Base-by-base conservation (phyloP, 257 asterid species). In the Catharanthus roseus region DNA sequence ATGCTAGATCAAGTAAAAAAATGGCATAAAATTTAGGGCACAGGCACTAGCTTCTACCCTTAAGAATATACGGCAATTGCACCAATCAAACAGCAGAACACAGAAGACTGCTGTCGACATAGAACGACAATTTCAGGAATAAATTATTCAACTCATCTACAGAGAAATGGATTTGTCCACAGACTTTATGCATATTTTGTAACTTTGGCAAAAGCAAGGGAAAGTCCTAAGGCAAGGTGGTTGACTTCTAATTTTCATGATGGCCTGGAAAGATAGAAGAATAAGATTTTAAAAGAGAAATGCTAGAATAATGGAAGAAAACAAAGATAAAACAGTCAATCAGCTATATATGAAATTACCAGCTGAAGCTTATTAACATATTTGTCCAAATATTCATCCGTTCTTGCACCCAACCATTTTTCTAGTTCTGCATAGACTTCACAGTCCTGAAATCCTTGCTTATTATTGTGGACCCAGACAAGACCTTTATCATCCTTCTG, bases 381-480 rank as follows among this genome's bases (percentile, higher is more conserved):
- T 74, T 70, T 78, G 81, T 88, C 95, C 57, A 90, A 51, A 80
- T 90, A 90, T 42, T 68, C 84, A 76, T 90, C 91, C 18, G 82
- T 77, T 74, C 66, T 85, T 67, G 45, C 79, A 61, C 91, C 90
- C 71, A 90, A 79, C 97, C 97, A 90, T 74, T 79, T 79, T 90
- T 90, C 95, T 74, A 90, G 81, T 69, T 75, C 88, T 69, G 91
- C 97, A 80, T 90, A 88, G 63, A 83, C 86, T 84, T 90, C 93
- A 67, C 93, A 90, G 69, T 90, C 97, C 82, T 83, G 95, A 72
- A 90, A 90, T 38, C 93, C 93, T 83, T 90, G 97, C 84, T 90
- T 90, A 80, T 84, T 90, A 72, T 81, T 90, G 81, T 88, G 97
- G 83, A 90, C 95, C 97, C 88, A 90, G 36, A 77, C 92, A 70